Base-by-base conservation (phyloP, 2,329 filamentous ascomycete species). In the Knufia petricola region DNA sequence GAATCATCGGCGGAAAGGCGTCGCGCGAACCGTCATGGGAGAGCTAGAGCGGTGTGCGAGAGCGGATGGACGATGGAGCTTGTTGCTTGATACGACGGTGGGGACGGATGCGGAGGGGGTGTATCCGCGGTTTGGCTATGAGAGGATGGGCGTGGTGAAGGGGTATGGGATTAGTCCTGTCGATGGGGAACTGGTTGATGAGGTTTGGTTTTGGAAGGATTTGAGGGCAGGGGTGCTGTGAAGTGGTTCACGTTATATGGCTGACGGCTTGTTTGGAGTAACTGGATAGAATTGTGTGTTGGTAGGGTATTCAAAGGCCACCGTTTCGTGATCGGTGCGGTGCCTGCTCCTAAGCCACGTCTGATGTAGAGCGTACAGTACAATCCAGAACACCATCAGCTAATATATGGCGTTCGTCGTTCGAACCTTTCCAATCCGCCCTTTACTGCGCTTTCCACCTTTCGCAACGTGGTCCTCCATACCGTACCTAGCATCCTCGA, bases 51-150 rank as follows among this genome's bases (percentile, higher is more conserved):
- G 60, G 3, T 72, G 79, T 59, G 78, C 79, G 1, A 55, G 62
- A 10, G 63, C 61, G 26, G 64, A 69, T 36, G 75, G 74, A 9
- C 70, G 70, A 51, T 74, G 67, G 8, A 63, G 79, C 55, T 60
- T 83, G 60, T 61, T 74, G 54, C 64, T 79, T 3, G 75, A 78
- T 51, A 73, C 75, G 1, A 74, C 74, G 52, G 69, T 70, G 3
- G 74, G 69, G 2, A 75, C 69, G 55, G 62, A 66, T 7, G 78
- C 76, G 2, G 77, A 79, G 59, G 52, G 62, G 4, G 65, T 79
- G 4, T 82, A 75, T 61, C 70, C 66, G 24, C 72, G 67, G 48
- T 64, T 82, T n/a, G 78, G 76, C 3, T 84, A 79, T 57, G 64
- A 63, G 7, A 70, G 75, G 59, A 62, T 76, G 13, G 78, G 79